Conservation (phyloP, 192 early-diverging fungal species). For the Coemansia sp. region DNA sequence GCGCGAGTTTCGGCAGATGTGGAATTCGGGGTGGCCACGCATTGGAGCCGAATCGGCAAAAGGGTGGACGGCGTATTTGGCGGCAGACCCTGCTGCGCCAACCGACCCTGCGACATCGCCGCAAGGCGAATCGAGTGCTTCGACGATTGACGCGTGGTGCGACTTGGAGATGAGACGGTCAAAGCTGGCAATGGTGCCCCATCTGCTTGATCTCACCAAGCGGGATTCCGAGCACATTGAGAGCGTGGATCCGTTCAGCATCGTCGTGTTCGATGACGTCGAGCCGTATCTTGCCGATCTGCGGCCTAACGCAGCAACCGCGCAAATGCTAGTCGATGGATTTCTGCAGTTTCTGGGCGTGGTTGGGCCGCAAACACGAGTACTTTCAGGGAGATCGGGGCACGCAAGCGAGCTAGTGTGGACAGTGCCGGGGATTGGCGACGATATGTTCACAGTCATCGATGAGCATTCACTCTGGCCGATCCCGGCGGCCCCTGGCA, state of each 20-base stretch:
- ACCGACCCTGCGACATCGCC: too few species aligned
- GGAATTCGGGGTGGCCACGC: slow-evolving; percentile 25
- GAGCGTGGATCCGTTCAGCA: slow-evolving; percentile 15
- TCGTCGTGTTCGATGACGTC: slow-evolving; percentile 35
- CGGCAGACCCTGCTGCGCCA: too few species aligned
- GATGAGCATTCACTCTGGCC: neutral
- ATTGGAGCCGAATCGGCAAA: slow-evolving; percentile 5
- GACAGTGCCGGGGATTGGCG: slow-evolving; percentile 5
- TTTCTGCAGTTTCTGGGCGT: slow-evolving; percentile 30
- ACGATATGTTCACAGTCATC: neutral
- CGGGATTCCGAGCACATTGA: neutral
- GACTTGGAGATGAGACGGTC: neutral
- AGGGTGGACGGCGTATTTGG: neutral
- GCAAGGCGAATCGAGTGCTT: neutral
- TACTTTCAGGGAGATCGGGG: neutral
- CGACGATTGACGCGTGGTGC: neutral
- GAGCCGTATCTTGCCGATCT: slow-evolving; percentile 30
- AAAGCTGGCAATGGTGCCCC: too few species aligned
- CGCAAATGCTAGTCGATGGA: slow-evolving; percentile 11
- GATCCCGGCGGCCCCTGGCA: neutral
- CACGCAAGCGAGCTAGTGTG: slow-evolving; percentile 5
- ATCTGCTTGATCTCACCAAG: too few species aligned
- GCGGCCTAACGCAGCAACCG: slow-evolving; percentile 1
- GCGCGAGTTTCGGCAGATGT: slow-evolving; percentile 21
- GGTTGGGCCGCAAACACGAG: slow-evolving; percentile 22